phyloP scores from a whole-genome alignment of 768 basidiomycete species.

The Panellus pusillus region DNA sequence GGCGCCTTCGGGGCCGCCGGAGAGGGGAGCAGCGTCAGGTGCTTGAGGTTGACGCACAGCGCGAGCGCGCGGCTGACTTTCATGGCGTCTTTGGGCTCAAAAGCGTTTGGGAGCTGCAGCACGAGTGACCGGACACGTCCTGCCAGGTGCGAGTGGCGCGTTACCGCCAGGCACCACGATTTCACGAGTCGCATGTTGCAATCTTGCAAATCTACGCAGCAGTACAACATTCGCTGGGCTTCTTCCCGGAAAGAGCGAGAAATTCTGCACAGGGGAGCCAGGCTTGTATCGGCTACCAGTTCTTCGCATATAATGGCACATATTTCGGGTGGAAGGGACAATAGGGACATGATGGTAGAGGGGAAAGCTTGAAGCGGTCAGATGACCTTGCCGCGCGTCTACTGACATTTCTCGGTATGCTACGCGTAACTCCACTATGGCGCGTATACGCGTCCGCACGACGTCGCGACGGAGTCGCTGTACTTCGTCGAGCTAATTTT shows the following conservation, averaged over 20 bases:
- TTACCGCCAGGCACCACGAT: constrained; percentile 7
- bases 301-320: not conserved
- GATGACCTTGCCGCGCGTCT: no score
- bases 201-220: not conserved
- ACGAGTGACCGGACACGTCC: constrained; percentile 1
- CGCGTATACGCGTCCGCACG: no score
- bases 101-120: not conserved
- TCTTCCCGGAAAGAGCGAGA: not conserved
- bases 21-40: not conserved
- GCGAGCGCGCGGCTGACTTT: constrained; percentile 1
- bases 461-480: no score
- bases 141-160: constrained; percentile 2
- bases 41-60: not conserved
- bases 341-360: no score
- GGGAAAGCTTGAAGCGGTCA: no score
- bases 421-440: no score
- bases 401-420: no score
- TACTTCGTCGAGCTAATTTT: no score
- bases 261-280: not conserved
- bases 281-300: not conserved
- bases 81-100: not conserved
- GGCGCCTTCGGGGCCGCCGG: not conserved
- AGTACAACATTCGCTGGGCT: constrained; percentile 3
- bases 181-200: not conserved
- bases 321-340: constrained; percentile 7